These are phyloP conservation scores for Pichia sporocuriosa DNA, from an alignment of 805 yeast genomes.

Conservation along the genomic window DNA sequence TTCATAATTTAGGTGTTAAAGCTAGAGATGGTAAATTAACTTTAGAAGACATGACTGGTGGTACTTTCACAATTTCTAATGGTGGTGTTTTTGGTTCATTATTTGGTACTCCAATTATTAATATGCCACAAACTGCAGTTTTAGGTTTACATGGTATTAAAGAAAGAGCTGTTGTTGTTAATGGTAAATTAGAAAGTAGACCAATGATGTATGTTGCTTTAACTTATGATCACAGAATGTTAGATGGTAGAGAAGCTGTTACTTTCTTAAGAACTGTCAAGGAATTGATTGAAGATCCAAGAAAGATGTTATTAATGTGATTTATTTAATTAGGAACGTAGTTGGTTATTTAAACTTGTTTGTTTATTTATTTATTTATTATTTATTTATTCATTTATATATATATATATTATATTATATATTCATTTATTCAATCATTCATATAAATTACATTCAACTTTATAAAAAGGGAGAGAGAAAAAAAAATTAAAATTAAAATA, in stretches of 20 bases:
- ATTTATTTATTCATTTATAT: not conserved
- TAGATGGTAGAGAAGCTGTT: slow-evolving; percentile 99
- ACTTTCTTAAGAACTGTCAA: slow-evolving; percentile 91
- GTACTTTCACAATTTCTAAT: slow-evolving; percentile 97
- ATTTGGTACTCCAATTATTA: slow-evolving; percentile 97
- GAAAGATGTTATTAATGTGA: slow-evolving; percentile 78
- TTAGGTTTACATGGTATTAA: slow-evolving; percentile 96
- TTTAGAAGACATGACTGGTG: slow-evolving; percentile 98
- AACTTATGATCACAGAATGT: slow-evolving; percentile 95
- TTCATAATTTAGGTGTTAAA: slow-evolving; percentile 71
- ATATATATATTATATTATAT: not conserved
- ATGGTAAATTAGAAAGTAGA: slow-evolving; percentile 92
- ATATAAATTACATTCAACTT: no score
- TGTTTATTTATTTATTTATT: not conserved
- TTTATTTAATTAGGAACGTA: not conserved
- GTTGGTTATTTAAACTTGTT: not conserved
- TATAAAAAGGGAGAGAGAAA: no score
- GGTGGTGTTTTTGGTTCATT: slow-evolving; percentile 99
- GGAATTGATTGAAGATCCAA: slow-evolving; percentile 97
- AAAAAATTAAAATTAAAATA: no score
- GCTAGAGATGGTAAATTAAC: slow-evolving; percentile 97
- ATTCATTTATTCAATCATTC: slow-evolving; percentile 2
- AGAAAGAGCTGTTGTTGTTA: slow-evolving; percentile 86
- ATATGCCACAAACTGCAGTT: slow-evolving; percentile 97
- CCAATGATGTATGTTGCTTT: slow-evolving; percentile 99